Conservation (phyloP, 1,139 yeast genomes). For the Nakaseomyces sp. region DNA sequence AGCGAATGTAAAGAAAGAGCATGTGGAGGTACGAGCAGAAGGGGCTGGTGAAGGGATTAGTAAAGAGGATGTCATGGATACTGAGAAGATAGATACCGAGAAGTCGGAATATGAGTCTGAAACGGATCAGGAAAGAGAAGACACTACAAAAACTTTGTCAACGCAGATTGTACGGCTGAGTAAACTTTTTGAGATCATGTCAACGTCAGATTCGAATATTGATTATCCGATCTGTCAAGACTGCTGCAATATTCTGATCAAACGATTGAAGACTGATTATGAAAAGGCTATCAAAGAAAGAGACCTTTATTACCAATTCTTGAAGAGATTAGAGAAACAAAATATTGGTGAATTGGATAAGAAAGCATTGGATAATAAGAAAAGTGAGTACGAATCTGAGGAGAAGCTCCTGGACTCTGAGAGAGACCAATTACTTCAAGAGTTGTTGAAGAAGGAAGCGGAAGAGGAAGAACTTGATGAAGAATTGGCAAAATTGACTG, state of each 20-base stretch:
- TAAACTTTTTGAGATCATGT: slow-evolving; percentile 56
- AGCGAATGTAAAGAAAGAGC: not conserved
- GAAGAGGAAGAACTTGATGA: slow-evolving; percentile 34
- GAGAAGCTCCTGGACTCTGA: slow-evolving; percentile 35
- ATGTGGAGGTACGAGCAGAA: slow-evolving; percentile 15
- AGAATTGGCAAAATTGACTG: slow-evolving; percentile 24
- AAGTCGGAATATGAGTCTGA: not conserved
- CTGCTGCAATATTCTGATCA: slow-evolving; percentile 62
- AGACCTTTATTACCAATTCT: slow-evolving; percentile 65
- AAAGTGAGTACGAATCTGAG: slow-evolving; percentile 11
- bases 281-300: slow-evolving; percentile 71
- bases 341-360: slow-evolving; percentile 35
- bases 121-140: slow-evolving; percentile 2
- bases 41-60: slow-evolving; percentile 11
- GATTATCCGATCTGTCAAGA: slow-evolving; percentile 86
- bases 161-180: slow-evolving; percentile 42
- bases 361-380: not conserved
- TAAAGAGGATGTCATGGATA: not conserved
- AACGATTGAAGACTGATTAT: slow-evolving; percentile 60
- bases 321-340: slow-evolving; percentile 58
- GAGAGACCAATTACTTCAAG: slow-evolving; percentile 31
- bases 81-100: not conserved
- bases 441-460: slow-evolving; percentile 29
- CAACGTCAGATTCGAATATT: slow-evolving; percentile 57
- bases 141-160: slow-evolving; percentile 31